Percentiles rank a stretch among this genome's conserved stretches.
These are phyloP conservation scores for Polytrichum commune DNA, from an alignment of 225 moss, liverwort and hornwort species.

Conservation along the genomic window DNA sequence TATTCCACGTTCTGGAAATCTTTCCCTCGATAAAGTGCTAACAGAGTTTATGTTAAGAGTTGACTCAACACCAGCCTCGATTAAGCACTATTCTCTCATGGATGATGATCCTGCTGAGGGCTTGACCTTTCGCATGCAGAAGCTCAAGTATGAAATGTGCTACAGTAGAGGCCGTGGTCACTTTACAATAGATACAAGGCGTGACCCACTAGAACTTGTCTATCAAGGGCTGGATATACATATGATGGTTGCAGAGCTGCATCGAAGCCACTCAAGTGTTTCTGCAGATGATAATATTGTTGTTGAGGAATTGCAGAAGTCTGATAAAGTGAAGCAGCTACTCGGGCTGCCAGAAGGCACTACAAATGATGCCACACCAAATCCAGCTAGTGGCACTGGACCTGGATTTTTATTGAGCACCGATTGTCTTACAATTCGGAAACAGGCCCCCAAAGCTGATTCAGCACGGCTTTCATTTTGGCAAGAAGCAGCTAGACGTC, in stretches of 20 bases:
- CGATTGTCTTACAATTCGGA: constrained; percentile 84
- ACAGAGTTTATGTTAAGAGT: constrained; percentile 92
- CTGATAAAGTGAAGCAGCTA: constrained; percentile 89
- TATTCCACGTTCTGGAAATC: constrained; percentile 88
- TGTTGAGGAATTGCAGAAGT: constrained; percentile 71
- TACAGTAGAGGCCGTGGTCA: constrained; percentile 88
- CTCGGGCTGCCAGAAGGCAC: constrained; percentile 78
- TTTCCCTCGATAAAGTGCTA: constrained; percentile 92
- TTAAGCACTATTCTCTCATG: constrained; percentile 86
- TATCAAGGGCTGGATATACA: constrained; percentile 94
- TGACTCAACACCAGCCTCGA: constrained; percentile 85
- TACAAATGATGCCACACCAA: constrained; percentile 42
- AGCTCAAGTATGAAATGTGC: constrained; percentile 91
- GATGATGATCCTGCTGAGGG: constrained; percentile 91
- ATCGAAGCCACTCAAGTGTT: constrained; percentile 33
- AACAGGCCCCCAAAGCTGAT: constrained; percentile 94
- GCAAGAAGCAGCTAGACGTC: constrained; percentile 67
- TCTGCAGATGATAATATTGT: constrained; percentile 42
- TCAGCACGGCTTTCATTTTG: constrained; percentile 67
- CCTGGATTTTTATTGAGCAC: constrained; percentile 82
- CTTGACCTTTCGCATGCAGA: constrained; percentile 85
- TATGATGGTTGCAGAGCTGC: constrained; percentile 75
- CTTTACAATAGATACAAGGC: constrained; percentile 73
- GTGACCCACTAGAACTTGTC: constrained; percentile 82
- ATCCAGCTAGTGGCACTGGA: constrained; percentile 49